Percentiles rank a stretch among this genome's conserved stretches.
These are phyloP conservation scores for Amoebophrya sp. DNA, from an alignment of 169 alveolate species.

Conservation along the genomic window DNA sequence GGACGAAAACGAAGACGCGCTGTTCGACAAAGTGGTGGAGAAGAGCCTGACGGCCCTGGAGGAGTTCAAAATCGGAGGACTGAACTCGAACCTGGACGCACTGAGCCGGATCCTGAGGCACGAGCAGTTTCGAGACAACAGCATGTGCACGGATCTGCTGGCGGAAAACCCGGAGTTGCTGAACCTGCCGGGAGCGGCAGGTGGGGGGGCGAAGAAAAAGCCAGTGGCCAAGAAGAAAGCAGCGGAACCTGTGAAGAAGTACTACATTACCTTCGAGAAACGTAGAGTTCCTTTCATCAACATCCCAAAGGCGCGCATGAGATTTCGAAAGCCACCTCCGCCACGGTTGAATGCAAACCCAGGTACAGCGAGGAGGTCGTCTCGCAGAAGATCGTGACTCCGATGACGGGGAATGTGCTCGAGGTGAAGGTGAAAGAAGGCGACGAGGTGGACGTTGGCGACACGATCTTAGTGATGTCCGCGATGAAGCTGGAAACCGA, in stretches of 20 bases:
- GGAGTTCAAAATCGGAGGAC: neutral
- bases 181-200: neutral
- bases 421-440: neutral
- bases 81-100: neutral
- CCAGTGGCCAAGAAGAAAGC: neutral
- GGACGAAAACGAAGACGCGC: neutral
- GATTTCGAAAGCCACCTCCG: too few relatives aligned
- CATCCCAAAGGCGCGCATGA: too few relatives aligned
- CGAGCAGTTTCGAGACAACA: neutral
- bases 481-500: constrained; percentile 30
- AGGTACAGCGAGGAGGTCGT: neutral
- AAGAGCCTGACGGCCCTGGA: neutral
- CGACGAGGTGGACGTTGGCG: constrained; percentile 5
- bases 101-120: neutral
- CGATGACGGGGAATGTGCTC: constrained; percentile 27
- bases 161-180: neutral
- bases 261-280: too few relatives aligned
- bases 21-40: neutral
- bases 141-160: neutral
- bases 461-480: constrained; percentile 10
- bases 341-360: too few relatives aligned
- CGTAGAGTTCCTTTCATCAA: too few relatives aligned
- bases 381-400: constrained; percentile 11
- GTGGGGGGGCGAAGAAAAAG: neutral
- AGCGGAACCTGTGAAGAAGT: neutral